Evolutionary conservation across 371 early-diverging fungal genomes (phyloP), one percentile per base, ranked within the genome.

Genomic region (Coemansia sp.): DNA sequence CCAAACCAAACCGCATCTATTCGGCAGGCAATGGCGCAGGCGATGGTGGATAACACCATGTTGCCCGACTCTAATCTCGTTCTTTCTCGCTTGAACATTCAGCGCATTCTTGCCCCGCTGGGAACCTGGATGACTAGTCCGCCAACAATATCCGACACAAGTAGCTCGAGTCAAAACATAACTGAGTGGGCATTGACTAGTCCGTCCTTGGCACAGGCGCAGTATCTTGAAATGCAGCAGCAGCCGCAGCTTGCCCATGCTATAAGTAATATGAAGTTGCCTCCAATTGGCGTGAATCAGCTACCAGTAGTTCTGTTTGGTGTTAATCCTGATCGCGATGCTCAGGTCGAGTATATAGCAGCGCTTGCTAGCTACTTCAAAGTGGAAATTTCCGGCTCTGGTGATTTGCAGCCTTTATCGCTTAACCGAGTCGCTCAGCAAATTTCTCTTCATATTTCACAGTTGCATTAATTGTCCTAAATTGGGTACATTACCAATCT

Each of bases 171-270:
- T 67, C 62, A 69, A 25, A 53, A 37, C 5, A 26, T 33, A 0
- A 40, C 57, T 1, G 70, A 69, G 18, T 74, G 75, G 75, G 70
- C 63, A 1, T 16, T 69, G 2, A 51, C 44, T 3, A 62, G 51
- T 54, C 62, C 75, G 3, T 56, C 62, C 25, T 40, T 74, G n/a
- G 63, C 63, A 11, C 75, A 74, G 25, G 70, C 70, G 0, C 75
- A 74, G 67, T 74, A 54, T 12, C 69, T 65, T 59, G 75, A 74
- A 33, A 23, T 33, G 12, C 11, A 21, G 18, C 62, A 63, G 48
- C 52, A 56, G 40, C 50, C 61, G 21, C 47, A 42, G n/a, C 42
- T 61, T 18, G 50, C 40, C 2, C n/a, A 57, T 11, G 16, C 28
- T 1, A 50, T 65, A 1, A 20, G 21, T 2, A 56, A 59, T 5